Evolutionary conservation across 139 green algal genomes (phyloP).

Genomic region (Nannochloris sp.): DNA sequence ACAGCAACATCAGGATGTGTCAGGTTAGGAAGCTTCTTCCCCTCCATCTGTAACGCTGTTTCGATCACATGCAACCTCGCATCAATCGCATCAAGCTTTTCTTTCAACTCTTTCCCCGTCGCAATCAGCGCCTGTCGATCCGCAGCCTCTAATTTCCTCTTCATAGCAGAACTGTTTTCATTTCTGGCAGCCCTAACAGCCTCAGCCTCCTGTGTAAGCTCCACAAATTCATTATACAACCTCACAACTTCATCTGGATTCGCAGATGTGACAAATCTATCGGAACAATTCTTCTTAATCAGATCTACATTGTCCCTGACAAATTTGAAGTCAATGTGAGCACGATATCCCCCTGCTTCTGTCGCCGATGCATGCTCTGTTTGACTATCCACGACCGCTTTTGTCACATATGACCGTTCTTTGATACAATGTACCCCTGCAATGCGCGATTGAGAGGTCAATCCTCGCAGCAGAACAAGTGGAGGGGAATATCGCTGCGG

Average conservation of each 20-base stretch:
- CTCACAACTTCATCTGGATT: slow-evolving; percentile 60
- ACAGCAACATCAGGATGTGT: slow-evolving; percentile 74
- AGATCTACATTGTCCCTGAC: slow-evolving; percentile 48
- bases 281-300: slow-evolving; percentile 55
- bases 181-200: slow-evolving; percentile 68
- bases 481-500: no score
- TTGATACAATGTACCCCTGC: not conserved
- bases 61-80: slow-evolving; percentile 46
- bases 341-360: slow-evolving; percentile 43
- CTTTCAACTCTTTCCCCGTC: slow-evolving; percentile 85
- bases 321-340: slow-evolving; percentile 79
- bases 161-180: slow-evolving; percentile 81
- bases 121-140: slow-evolving; percentile 58
- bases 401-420: not conserved
- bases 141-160: slow-evolving; percentile 83
- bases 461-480: no score
- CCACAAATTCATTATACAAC: slow-evolving; percentile 77
- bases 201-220: slow-evolving; percentile 51
- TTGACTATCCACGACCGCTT: slow-evolving; percentile 1
- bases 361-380: not conserved
- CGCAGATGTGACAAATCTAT: slow-evolving; percentile 49
- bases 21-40: slow-evolving; percentile 85
- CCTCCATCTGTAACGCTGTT: slow-evolving; percentile 76
- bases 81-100: slow-evolving; percentile 70
- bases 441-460: not conserved